Evolutionary conservation across 2,329 filamentous ascomycete genomes (phyloP).

Genomic region (Neofusicoccum ribis): DNA sequence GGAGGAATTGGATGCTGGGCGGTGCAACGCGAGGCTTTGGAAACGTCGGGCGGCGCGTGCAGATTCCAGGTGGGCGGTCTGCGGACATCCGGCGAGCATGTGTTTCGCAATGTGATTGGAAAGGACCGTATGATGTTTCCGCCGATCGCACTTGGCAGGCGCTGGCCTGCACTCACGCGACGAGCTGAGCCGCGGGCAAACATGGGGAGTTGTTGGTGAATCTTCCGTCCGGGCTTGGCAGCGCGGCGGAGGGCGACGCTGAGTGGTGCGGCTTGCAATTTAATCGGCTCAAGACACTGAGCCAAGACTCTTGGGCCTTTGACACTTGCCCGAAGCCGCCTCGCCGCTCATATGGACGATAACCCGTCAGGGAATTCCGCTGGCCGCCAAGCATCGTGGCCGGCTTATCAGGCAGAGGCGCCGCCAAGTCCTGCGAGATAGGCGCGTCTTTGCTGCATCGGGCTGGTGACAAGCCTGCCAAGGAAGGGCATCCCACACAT

Average conservation of each 20-base stretch:
- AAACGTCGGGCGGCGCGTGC: neutral
- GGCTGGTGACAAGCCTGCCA: conserved; percentile 14
- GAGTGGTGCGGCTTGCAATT: neutral
- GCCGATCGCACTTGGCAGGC: conserved; percentile 1
- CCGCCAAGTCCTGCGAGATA: conserved; percentile 1
- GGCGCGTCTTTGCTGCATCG: neutral
- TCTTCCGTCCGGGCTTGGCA: neutral
- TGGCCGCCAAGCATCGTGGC: neutral
- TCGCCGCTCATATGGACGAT: neutral
- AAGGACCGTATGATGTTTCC: neutral
- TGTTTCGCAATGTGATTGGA: neutral
- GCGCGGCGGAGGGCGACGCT: neutral
- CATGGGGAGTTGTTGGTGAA: neutral
- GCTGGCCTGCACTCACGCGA: neutral
- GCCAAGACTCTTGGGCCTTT: neutral
- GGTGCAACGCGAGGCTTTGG: neutral
- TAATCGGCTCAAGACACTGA: neutral
- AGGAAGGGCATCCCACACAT: neutral
- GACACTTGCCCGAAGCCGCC: neutral
- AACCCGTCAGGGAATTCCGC: neutral
- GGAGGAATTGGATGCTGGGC: neutral
- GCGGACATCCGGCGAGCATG: neutral
- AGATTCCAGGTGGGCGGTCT: neutral
- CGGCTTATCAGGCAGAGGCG: conserved; percentile 2
- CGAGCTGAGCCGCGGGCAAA: neutral